Evolutionary conservation across 345 rosid species (phyloP), one percentile per base, ranked within the genome.

Genomic region (Bruguiera gymnorhiza): DNA sequence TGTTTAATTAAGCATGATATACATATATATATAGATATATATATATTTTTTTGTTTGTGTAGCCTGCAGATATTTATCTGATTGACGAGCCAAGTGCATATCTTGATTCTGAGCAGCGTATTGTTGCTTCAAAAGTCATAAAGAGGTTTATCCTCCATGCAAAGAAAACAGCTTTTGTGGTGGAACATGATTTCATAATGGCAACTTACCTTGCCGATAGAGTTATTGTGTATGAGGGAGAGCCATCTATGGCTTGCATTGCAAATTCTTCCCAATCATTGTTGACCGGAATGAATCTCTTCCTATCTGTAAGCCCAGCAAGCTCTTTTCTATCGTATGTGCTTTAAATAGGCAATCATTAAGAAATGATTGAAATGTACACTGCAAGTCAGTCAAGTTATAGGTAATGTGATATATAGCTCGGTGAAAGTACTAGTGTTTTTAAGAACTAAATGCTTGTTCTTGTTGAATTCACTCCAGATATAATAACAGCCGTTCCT

Each of bases 1-100:
- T 32, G 34, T 32, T 69, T 48, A 60, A 23, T 51, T 23, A 31
- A 24, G 26, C 24, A 23, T 62, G 60, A 67, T 29, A 32, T 9
- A 37, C 58, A 27, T 24, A 24, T 24, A 24, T 24, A 24, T 24
- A 24, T 24, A 24, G 24, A 24, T 24, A 24, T 24, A 24, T 24
- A 24, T 24, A 24, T 24, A 24, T 24, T 0, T 24, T 24, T 24
- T 24, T 24, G n/a, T 39, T 34, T 75, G 51, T 46, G 82, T 96
- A 95, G 99, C 97, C 97, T 2, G 98, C 99, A 9, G 99, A 96
- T 72, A 92, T 96, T 67, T 96, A 96, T 80, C 80, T 96, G 71
- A 96, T 96, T 32, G 99, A 92, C 78, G 98, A 96, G 78, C 99
- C 98, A n/a, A 92, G 96, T 86, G 98, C 99, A 13, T 90, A 95